phyloP scores from a whole-genome alignment of 148 eudicot species.

The Rhododendron henanense region DNA sequence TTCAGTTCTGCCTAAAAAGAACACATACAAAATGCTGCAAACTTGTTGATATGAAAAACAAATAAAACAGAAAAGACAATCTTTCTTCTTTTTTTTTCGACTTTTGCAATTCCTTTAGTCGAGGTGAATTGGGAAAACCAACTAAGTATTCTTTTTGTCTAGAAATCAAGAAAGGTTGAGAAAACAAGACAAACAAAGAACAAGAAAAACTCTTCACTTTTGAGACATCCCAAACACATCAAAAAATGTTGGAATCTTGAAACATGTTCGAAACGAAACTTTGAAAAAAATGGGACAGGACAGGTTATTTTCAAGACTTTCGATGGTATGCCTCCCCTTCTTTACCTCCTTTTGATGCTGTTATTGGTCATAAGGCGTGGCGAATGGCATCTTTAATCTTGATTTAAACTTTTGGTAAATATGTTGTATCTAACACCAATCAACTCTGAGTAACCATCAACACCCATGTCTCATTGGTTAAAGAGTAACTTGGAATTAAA shows the following conservation, averaged over 20 bases:
- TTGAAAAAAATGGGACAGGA: neutral
- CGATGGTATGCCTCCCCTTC: neutral
- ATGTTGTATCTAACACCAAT: neutral
- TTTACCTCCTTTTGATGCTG: neutral
- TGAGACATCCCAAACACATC: neutral
- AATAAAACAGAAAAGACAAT: neutral
- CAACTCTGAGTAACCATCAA: neutral
- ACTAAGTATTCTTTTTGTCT: neutral
- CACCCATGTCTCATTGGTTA: neutral
- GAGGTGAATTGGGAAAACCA: neutral
- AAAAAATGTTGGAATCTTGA: neutral
- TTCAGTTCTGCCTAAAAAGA: neutral
- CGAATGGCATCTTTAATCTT: neutral
- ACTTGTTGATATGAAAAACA: neutral
- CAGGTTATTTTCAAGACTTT: neutral
- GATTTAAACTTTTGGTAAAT: neutral
- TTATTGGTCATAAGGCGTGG: neutral
- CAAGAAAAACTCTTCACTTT: neutral
- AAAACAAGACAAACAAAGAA: neutral
- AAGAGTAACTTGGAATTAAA: neutral
- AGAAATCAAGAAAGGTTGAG: neutral
- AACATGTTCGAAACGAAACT: neutral
- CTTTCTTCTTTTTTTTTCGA: neutral
- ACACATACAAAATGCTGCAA: neutral
- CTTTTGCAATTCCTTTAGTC: neutral